A percentile compares a stretch with the other conserved stretches of the same genome.
Evolutionary conservation across 2,329 filamentous ascomycete genomes (phyloP).

Genomic region (Proliferodiscus dingleyae): DNA sequence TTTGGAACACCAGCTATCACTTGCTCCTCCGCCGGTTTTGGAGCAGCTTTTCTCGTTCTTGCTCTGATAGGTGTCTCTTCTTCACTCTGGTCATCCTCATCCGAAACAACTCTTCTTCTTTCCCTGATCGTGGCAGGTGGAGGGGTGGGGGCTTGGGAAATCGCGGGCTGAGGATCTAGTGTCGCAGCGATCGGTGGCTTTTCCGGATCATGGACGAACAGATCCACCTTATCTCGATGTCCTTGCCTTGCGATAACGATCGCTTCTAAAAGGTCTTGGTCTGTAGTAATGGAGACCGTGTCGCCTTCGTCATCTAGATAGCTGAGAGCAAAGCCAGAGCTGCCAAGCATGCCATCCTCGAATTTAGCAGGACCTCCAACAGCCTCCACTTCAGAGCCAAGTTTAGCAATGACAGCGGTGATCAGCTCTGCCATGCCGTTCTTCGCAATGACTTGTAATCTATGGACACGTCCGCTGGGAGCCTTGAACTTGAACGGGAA

Average conservation of each 20-base stretch:
- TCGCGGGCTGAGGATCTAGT: constrained; percentile 51
- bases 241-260: constrained; percentile 75
- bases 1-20: constrained; percentile 90
- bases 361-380: constrained; percentile 77
- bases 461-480: constrained; percentile 87
- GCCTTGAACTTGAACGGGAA: constrained; percentile 99
- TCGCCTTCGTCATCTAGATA: constrained; percentile 97
- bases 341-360: constrained; percentile 72
- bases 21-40: constrained; percentile 48
- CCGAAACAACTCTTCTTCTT: constrained; percentile 38
- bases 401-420: constrained; percentile 71
- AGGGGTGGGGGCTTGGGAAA: constrained; percentile 49
- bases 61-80: constrained; percentile 40
- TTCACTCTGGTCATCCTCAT: constrained; percentile 50
- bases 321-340: constrained; percentile 82
- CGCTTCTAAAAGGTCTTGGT: constrained; percentile 87
- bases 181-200: constrained; percentile 73
- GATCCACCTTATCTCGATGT: constrained; percentile 85
- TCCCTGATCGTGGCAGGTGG: constrained; percentile 47
- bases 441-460: constrained; percentile 76
- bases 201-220: constrained; percentile 92
- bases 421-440: constrained; percentile 80
- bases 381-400: constrained; percentile 74
- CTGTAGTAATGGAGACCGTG: constrained; percentile 92
- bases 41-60: constrained; percentile 31